Conservation (phyloP, 176 grass and related monocot genomes). For the Oryza rufipogon region DNA sequence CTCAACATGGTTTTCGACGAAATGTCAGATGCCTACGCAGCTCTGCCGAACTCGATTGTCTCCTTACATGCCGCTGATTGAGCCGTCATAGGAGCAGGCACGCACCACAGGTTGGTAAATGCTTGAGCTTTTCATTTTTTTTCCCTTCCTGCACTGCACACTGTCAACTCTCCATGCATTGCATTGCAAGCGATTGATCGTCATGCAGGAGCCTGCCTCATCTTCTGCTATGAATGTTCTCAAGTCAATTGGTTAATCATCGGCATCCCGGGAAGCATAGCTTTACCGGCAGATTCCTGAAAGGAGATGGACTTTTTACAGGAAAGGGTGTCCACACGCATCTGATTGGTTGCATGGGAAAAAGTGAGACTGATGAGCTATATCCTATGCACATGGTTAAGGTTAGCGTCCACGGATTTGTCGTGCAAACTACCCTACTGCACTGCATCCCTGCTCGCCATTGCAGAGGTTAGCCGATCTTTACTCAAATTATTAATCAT, state of each 20-base stretch:
- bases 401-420: not conserved
- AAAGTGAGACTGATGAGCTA: slow-evolving; percentile 1
- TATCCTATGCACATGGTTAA: slow-evolving; percentile 17
- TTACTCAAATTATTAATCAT: slow-evolving; percentile 23
- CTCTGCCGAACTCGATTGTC: slow-evolving; percentile 25
- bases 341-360: slow-evolving; percentile 37
- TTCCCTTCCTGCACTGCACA: not conserved
- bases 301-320: slow-evolving; percentile 36
- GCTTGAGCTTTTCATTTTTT: not conserved
- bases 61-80: slow-evolving; percentile 13
- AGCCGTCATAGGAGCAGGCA: not conserved
- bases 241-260: slow-evolving; percentile 37
- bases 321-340: slow-evolving; percentile 14
- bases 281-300: slow-evolving; percentile 29
- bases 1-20: not conserved
- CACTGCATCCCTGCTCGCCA: slow-evolving; percentile 22
- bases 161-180: not conserved
- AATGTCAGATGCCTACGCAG: not conserved
- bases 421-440: slow-evolving; percentile 1
- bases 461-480: not conserved
- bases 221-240: slow-evolving; percentile 14
- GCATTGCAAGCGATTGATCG: not conserved
- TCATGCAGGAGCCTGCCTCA: not conserved
- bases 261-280: not conserved
- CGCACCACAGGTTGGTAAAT: slow-evolving; percentile 24